Conservation (phyloP, 2,329 filamentous ascomycete species). For the Rutstroemia sp. region DNA sequence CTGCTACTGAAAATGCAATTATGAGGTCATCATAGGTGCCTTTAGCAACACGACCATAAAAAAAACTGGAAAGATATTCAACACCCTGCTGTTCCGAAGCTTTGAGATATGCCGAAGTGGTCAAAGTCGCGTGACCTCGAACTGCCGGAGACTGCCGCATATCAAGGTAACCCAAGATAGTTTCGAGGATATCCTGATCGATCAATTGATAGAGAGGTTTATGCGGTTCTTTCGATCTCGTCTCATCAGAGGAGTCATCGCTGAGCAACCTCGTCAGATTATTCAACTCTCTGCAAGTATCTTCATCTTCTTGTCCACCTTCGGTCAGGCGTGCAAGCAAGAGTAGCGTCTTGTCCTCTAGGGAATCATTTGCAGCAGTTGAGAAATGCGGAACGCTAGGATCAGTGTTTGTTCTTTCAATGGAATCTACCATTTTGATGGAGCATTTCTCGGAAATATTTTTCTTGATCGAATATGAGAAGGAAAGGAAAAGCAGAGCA, state of each 20-base stretch:
- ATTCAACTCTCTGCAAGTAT: conserved; percentile 54
- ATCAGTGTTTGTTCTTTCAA: conserved; percentile 14
- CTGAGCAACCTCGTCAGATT: conserved; percentile 52
- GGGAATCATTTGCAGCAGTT: conserved; percentile 18
- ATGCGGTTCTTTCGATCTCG: conserved; percentile 24
- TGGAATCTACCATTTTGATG: conserved; percentile 1
- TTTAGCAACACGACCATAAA: conserved; percentile 62
- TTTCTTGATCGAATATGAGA: neutral
- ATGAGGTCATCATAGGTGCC: conserved; percentile 84
- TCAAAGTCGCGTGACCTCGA: conserved; percentile 73
- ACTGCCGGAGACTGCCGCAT: conserved; percentile 68
- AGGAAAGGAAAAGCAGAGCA: neutral
- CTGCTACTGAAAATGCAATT: conserved; percentile 86
- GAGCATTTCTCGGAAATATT: neutral
- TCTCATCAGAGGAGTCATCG: conserved; percentile 34
- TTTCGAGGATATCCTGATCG: conserved; percentile 72
- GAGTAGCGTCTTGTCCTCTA: conserved; percentile 26
- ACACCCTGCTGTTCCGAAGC: conserved; percentile 64
- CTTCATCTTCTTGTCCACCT: conserved; percentile 74
- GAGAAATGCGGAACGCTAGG: conserved; percentile 16
- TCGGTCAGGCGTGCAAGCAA: conserved; percentile 87
- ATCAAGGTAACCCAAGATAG: conserved; percentile 79
- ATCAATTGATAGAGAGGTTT: conserved; percentile 45
- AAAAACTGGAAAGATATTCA: conserved; percentile 64
- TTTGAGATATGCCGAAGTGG: conserved; percentile 77